Conservation (phyloP, 139 green algal species). For the Chlamydomonas schloesseri region DNA sequence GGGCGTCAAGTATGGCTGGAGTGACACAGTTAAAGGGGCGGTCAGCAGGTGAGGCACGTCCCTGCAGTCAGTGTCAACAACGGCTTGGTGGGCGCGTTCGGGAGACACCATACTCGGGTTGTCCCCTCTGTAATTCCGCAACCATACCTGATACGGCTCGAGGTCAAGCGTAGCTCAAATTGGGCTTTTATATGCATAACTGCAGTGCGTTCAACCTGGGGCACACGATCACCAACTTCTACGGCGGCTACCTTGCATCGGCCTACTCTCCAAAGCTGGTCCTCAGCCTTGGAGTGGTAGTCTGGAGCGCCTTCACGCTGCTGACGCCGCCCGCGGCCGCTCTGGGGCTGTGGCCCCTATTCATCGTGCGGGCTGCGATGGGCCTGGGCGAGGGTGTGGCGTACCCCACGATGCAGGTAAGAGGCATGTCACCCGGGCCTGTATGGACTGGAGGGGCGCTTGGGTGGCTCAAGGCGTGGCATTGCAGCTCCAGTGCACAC, state of each 20-base stretch:
- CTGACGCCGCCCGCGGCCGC: conserved; percentile 75
- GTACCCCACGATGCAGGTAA: conserved; percentile 81
- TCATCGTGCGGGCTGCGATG: conserved; percentile 70
- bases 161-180: no score
- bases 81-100: no score
- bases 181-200: no score
- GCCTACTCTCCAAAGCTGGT: conserved; percentile 70
- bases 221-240: conserved; percentile 78
- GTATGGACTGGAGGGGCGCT: background rate
- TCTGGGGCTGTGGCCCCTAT: conserved; percentile 47
- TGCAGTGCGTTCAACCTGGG: conserved; percentile 76
- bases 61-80: no score
- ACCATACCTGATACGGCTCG: no score
- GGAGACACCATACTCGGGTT: no score
- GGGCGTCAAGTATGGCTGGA: conserved; percentile 71
- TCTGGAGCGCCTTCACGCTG: conserved; percentile 86
- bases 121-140: no score
- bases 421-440: background rate
- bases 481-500: no score
- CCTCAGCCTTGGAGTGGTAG: conserved; percentile 73
- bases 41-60: conserved; percentile 73
- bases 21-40: conserved; percentile 75
- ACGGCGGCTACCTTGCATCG: conserved; percentile 66
- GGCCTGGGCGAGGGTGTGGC: conserved; percentile 86
- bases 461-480: no score